Conservation (phyloP, 1,284 basidiomycete genomes). For the Stygiomarasmius scandens region DNA sequence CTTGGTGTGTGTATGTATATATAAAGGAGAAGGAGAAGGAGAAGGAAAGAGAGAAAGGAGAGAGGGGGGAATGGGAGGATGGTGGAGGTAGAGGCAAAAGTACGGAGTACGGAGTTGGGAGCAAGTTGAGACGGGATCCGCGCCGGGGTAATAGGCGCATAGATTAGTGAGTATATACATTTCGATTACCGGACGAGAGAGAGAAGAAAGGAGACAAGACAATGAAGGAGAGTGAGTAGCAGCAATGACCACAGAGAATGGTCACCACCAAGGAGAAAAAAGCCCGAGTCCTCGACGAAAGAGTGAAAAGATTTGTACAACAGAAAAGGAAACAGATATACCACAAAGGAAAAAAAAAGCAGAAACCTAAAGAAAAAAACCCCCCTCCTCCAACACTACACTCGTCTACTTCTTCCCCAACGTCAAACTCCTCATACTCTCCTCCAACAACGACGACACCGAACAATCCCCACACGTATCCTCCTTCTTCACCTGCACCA, state of each 20-base stretch:
- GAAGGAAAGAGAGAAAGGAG: neutral
- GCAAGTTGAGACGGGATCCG: neutral
- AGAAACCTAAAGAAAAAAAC: neutral
- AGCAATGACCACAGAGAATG: no score
- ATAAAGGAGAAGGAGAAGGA: no score
- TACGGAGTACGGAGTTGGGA: neutral
- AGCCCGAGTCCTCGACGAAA: no score
- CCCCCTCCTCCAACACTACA: neutral
- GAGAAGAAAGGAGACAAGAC: neutral
- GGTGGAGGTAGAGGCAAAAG: neutral
- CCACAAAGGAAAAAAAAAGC: neutral
- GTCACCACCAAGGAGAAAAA: neutral
- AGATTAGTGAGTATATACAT: no score
- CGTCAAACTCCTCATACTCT: conserved; percentile 34
- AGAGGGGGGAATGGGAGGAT: neutral
- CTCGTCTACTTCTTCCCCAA: conserved; percentile 25
- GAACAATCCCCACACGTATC: neutral
- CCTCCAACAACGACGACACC: conserved; percentile 26
- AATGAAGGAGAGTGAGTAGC: neutral
- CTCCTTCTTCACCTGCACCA: neutral
- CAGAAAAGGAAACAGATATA: neutral
- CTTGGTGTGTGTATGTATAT: no score
- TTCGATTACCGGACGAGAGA: no score
- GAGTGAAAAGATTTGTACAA: neutral
- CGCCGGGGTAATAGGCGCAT: no score